Conservation (phyloP, 2,329 filamentous ascomycete species). For the Claviceps sp. region DNA sequence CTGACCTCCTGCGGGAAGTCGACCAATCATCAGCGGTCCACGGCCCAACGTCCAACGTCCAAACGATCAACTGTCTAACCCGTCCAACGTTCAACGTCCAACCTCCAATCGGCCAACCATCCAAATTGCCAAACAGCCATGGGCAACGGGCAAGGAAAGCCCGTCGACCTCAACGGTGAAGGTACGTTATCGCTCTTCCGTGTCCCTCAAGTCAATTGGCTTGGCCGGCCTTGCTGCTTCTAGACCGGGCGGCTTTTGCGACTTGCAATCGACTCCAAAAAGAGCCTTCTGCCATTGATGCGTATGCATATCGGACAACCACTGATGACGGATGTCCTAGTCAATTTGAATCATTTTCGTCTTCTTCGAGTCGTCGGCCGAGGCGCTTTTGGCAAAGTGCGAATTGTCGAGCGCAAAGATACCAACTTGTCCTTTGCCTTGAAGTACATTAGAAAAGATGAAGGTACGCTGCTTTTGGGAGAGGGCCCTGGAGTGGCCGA, state of each 20-base stretch:
- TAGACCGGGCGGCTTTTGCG: not conserved
- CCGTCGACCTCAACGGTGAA: constrained; percentile 84
- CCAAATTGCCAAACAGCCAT: constrained; percentile 44
- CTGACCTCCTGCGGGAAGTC: constrained; percentile 10
- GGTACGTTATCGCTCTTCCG: constrained; percentile 36
- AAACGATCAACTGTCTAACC: too few relatives aligned
- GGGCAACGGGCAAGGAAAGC: constrained; percentile 94
- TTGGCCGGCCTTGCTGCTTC: not conserved
- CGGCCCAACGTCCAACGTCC: too few relatives aligned
- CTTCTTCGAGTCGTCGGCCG: constrained; percentile 91
- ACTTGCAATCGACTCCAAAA: not conserved
- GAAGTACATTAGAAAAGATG: constrained; percentile 98
- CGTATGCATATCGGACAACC: not conserved
- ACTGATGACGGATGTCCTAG: constrained; percentile 29
- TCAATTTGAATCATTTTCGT: constrained; percentile 95
- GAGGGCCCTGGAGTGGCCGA: not conserved
- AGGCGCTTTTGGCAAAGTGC: constrained; percentile 95
- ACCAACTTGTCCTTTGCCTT: constrained; percentile 86
- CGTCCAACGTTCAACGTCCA: too few relatives aligned
- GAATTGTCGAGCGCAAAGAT: constrained; percentile 96
- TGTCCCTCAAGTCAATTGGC: not conserved
- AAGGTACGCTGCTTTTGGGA: constrained; percentile 45
- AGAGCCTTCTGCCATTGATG: not conserved
- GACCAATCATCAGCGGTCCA: too few relatives aligned
- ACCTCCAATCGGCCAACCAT: too few relatives aligned